These are phyloP conservation scores for Biscogniauxia mediterranea DNA, from an alignment of 2,329 filamentous ascomycete species.

Conservation along the genomic window DNA sequence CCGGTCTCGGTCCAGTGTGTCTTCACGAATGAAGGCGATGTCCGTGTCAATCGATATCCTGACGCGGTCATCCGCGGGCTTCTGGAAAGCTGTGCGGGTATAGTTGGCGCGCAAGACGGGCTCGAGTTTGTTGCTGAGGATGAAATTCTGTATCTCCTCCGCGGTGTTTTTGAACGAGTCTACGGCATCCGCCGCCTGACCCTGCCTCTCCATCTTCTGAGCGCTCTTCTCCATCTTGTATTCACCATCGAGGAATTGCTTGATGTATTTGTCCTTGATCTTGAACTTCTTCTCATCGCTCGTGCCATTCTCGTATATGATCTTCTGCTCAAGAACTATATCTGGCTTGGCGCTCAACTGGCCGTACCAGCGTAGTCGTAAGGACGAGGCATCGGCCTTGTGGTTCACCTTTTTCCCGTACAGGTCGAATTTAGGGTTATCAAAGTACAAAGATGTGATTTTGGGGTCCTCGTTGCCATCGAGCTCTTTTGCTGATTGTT, in stretches of 20 bases:
- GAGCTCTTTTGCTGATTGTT: constrained; percentile 77
- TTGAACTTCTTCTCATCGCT: constrained; percentile 78
- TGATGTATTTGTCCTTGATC: constrained; percentile 93
- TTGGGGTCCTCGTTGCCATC: constrained; percentile 82
- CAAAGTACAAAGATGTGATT: constrained; percentile 95
- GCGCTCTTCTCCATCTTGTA: constrained; percentile 92
- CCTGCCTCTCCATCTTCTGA: constrained; percentile 79
- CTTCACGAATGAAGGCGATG: constrained; percentile 79
- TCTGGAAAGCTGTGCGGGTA: constrained; percentile 92
- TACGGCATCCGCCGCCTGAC: constrained; percentile 63
- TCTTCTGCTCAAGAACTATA: constrained; percentile 87
- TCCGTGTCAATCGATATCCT: constrained; percentile 92
- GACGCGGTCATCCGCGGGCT: constrained; percentile 85
- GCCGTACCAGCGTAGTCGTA: constrained; percentile 90
- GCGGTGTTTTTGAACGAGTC: constrained; percentile 70
- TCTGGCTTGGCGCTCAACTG: constrained; percentile 76
- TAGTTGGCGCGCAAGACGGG: constrained; percentile 92
- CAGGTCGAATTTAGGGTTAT: constrained; percentile 80
- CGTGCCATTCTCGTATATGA: constrained; percentile 69
- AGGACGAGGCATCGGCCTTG: constrained; percentile 71
- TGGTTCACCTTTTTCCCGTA: constrained; percentile 84
- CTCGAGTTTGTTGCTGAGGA: constrained; percentile 73
- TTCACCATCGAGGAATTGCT: constrained; percentile 79
- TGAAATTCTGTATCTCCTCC: constrained; percentile 74
- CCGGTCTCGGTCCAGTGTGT: constrained; percentile 74